Conservation (phyloP, 2,329 filamentous ascomycete species). For the Scedosporium boydii region DNA sequence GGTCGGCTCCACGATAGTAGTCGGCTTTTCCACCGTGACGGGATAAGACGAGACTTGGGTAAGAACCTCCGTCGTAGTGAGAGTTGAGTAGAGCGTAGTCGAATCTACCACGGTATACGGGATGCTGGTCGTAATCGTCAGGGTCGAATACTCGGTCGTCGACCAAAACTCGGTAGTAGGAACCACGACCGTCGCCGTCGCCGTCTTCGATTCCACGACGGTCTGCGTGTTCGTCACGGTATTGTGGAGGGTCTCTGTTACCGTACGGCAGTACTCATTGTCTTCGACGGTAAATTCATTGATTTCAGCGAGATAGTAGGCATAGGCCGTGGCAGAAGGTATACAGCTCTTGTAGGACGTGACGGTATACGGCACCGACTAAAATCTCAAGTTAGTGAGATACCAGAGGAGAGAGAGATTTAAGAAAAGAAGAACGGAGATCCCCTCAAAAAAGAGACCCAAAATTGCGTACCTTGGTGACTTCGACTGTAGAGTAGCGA, state of each 20-base stretch:
- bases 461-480: neutral
- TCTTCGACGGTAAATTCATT: neutral
- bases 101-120: constrained; percentile 3
- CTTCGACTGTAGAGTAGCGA: neutral
- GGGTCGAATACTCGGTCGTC: neutral
- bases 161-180: neutral
- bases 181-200: neutral
- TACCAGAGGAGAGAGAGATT: neutral
- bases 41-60: constrained; percentile 10
- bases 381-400: neutral
- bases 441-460: neutral
- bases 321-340: neutral
- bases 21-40: constrained; percentile 9
- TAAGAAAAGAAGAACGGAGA: neutral
- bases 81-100: constrained; percentile 9
- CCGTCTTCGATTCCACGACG: constrained; percentile 11
- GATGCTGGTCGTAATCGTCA: constrained; percentile 8
- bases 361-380: neutral
- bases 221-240: constrained; percentile 10
- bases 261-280: neutral
- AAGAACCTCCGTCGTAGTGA: neutral
- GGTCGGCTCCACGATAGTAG: constrained; percentile 10
- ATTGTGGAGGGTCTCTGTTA: constrained; percentile 12
- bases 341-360: neutral
- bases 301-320: constrained; percentile 8